Evolutionary conservation across 2,329 filamentous ascomycete genomes (phyloP), one percentile per base, ranked within the genome.

Genomic region (Sordariomycetes sp.): DNA sequence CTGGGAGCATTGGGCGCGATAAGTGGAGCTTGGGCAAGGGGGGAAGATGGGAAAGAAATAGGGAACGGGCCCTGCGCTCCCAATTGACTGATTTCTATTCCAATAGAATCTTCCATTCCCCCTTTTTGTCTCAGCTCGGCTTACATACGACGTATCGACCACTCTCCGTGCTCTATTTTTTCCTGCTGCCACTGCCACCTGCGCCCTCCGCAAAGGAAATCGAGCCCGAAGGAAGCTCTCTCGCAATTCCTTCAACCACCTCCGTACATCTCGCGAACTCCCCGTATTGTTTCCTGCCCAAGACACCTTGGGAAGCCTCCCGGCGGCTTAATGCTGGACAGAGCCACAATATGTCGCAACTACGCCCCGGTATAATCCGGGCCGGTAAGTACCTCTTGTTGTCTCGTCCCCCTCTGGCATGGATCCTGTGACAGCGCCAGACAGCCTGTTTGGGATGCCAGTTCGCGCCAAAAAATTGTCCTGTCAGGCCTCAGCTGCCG

Each of bases 301-400:
- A 11, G 43, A 18, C 2, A n/a, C 16, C 2, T 22, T 52, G 12
- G 25, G 32, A 28, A 50, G 46, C 55, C 50, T 51, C 50, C 55
- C 25, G 34, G 48, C 55, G 48, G n/a, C 48, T 58, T 58, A 48
- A 58, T 53, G 55, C 55, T 28, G 55, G 55, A 53, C 28, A 22
- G n/a, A 24, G 18, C 5, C 55, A 53, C 18, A 77, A 65, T 66
- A 83, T 83, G 80, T 80, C 79, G 67, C 79, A 80, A 72, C 80
- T 80, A 66, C 75, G 76, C 8, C 28, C 28, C 28, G 28, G 28
- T 64, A 81, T 83, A 65, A 75, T 83, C 71, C 79, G 80, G 68
- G 80, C 80, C 68, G 80, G 80, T 83, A 79, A 66, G 80, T 81
- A 76, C 63, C 72, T 22, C 22, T 24, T 24, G 46, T 24, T 24